A percentile compares a stretch with the other conserved stretches of the same genome.
phyloP scores from a whole-genome alignment of 208 protist species.

The Crithidia mellificae region DNA sequence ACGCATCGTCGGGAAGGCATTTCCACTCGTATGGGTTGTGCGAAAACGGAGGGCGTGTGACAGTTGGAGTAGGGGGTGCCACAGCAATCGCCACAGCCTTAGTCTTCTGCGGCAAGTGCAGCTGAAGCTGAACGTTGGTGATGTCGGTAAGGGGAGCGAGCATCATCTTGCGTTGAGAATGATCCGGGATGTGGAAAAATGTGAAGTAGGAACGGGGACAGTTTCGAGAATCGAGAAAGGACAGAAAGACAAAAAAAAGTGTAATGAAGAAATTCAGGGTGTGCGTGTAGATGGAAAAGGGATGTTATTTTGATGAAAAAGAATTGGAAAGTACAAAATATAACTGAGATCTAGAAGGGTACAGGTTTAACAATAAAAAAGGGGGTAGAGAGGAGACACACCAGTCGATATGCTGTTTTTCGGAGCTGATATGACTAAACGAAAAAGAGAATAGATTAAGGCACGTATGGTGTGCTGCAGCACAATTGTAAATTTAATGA shows the following conservation, averaged over 20 bases:
- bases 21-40: constrained; percentile 82
- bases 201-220: too few species aligned
- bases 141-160: constrained; percentile 66
- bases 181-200: not conserved
- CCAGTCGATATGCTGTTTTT: not conserved
- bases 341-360: constrained; percentile 4
- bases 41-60: constrained; percentile 4
- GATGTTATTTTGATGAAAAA: constrained; percentile 5
- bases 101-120: constrained; percentile 18
- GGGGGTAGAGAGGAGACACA: not conserved
- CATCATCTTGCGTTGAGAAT: constrained; percentile 12
- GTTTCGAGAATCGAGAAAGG: constrained; percentile 9
- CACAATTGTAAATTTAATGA: not conserved
- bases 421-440: not conserved
- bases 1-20: constrained; percentile 46
- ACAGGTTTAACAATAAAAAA: constrained; percentile 6
- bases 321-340: constrained; percentile 17
- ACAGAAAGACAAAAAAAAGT: constrained; percentile 22
- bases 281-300: constrained; percentile 16
- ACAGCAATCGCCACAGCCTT: constrained; percentile 10
- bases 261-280: not conserved
- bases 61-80: not conserved
- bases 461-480: not conserved
- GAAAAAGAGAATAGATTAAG: not conserved
- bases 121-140: constrained; percentile 57